Base-by-base conservation (phyloP, 106 monocot genomes). In the Dendrobium catenatum region DNA sequence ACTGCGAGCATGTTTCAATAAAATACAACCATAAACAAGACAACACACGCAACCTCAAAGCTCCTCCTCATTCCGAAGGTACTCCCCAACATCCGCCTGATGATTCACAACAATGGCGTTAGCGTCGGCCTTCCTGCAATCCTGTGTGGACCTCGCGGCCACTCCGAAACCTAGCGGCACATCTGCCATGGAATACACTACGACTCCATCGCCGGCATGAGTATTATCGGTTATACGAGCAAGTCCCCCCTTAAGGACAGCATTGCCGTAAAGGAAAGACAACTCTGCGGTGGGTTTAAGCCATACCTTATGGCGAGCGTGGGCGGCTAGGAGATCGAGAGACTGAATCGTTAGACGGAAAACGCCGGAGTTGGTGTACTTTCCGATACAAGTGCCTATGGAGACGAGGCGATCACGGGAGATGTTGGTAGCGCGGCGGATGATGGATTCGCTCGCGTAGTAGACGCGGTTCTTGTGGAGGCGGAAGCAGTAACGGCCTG, bases 51-150 rank as follows among this genome's bases (percentile, higher is more conserved):
- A 19, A 72, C 74, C 74, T 91, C 79, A 87, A 54, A 93, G 90
- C n/a, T 96, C 94, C 24, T 90, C 90, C 83, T 94, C 89, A 24
- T 82, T 82, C 54, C 92, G 75, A 51, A 98, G 89, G 67, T 98
- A 98, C 83, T 94, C 92, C 42, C 94, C 97, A 5, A 90, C 56
- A 68, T 98, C 94, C 1, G 92, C 90, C 88, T 98, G 94, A 77
- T 91, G 92, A 31, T 92, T 90, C 46, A 98, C 86, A 4, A 98
- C 91, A 26, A 98, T 91, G 0, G 91, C 88, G 78, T 96, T 80
- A 3, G 94, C 84, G 10, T 85, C 88, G 33, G 91, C 86, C 85
- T 94, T 94, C 79, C 94, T 75, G 82, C 91, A 94, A 31, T 94
- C 92, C 87, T 92, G 91, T 2, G 94, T 86, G 18, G 92, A 89